A percentile compares a stretch with the other conserved stretches of the same genome.
These are phyloP conservation scores for Madurella mycetomatis DNA, from an alignment of 2,329 filamentous ascomycete species.

Conservation along the genomic window DNA sequence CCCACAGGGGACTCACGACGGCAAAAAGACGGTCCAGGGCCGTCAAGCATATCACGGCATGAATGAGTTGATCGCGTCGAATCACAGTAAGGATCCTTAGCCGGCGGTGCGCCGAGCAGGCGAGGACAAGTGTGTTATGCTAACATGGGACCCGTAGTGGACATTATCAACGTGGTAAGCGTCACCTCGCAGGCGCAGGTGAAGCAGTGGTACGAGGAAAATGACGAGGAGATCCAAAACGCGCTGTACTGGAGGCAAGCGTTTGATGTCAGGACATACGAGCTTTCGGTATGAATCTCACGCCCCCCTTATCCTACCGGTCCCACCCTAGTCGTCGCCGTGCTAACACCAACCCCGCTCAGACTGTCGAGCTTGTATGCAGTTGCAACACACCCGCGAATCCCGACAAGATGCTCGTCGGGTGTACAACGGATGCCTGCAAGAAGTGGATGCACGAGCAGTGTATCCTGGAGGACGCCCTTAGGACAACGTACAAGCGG, in stretches of 20 bases:
- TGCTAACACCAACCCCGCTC: slow-evolving; percentile 22
- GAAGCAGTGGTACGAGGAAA: slow-evolving; percentile 64
- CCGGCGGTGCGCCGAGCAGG: no score
- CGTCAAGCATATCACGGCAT: slow-evolving; percentile 63
- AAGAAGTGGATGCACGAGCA: slow-evolving; percentile 60
- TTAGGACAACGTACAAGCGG: slow-evolving; percentile 46
- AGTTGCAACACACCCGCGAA: slow-evolving; percentile 58
- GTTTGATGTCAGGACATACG: slow-evolving; percentile 52
- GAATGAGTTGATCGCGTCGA: slow-evolving; percentile 66
- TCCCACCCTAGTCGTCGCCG: background rate
- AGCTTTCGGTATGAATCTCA: slow-evolving; percentile 50
- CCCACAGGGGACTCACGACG: slow-evolving; percentile 49
- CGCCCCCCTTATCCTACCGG: background rate
- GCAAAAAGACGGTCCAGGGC: slow-evolving; percentile 47
- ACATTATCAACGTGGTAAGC: slow-evolving; percentile 68
- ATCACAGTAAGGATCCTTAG: slow-evolving; percentile 52
- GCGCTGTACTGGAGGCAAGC: slow-evolving; percentile 63
- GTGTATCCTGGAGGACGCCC: slow-evolving; percentile 54
- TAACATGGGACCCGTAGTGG: slow-evolving; percentile 48
- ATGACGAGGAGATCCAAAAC: slow-evolving; percentile 59
- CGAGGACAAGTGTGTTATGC: slow-evolving; percentile 8
- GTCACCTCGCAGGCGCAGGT: slow-evolving; percentile 60
- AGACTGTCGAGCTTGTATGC: slow-evolving; percentile 55
- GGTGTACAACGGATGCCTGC: slow-evolving; percentile 52
- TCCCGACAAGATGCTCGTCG: slow-evolving; percentile 56